Evolutionary conservation across 2,329 filamentous ascomycete genomes (phyloP), one percentile per base, ranked within the genome.

Genomic region (Aspergillus calidoustus): DNA sequence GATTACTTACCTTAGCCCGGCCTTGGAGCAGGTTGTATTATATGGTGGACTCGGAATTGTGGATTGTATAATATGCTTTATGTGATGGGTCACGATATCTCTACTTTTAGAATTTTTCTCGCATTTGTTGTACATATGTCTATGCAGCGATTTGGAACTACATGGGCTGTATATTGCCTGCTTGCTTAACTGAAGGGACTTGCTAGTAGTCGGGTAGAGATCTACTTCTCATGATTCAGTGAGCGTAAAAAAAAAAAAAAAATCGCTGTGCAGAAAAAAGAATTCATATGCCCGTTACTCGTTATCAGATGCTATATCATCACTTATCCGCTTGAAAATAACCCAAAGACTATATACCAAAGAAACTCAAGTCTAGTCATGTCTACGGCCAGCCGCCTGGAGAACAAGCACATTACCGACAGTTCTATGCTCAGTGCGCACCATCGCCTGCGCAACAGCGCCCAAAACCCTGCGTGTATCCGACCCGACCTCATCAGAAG

Each of bases 371-470:
- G 28, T 13, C 30, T 61, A 49, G n/a, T 54, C 44, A 52, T 34
- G 55, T 44, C 25, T 50, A 13, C 44, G 9, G 7, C 28, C 52
- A 8, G 54, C 81, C 43, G 89, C 89, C 76, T 92, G 88, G 30
- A 93, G 82, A 58, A 93, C 85, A 57, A 93, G 78, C 28, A 93
- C 77, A 74, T 90, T 92, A 0, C 88, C 86, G 65, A 83, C 84
- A n/a, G 90, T 76, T 13, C 83, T 84, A 49, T 81, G 81, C 55
- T 82, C 82, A 48, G 87, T 82, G n/a, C 90, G 76, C 60, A 83
- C 81, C 72, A 81, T 72, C 4, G 71, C 74, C 15, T 76, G 72
- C 2, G 73, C 76, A 4, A 79, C 61, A 1, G 70, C 64, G 5
- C 78, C 78, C 23, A 80, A 60, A 17, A 69, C 72, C 44, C 64